Conservation (phyloP, 2,329 filamentous ascomycete species). For the Dactylellina cionopaga region DNA sequence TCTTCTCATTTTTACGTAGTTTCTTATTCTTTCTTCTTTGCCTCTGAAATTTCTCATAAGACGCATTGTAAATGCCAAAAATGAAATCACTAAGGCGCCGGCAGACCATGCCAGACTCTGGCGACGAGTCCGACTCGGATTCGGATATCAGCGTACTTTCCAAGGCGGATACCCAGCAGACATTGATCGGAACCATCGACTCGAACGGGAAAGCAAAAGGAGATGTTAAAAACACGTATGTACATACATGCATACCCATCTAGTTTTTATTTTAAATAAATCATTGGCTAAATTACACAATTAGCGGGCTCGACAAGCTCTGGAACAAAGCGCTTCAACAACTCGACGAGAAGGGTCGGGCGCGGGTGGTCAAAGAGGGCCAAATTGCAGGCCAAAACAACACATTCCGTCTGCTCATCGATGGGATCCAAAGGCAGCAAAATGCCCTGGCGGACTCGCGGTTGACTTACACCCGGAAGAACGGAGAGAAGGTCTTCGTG, state of each 20-base stretch:
- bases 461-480: conserved; percentile 20
- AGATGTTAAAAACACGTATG: conserved; percentile 22
- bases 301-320: conserved; percentile 29
- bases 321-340: conserved; percentile 15
- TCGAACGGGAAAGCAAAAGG: conserved; percentile 12
- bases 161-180: conserved; percentile 13
- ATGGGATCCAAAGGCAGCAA: conserved; percentile 32
- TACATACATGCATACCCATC: not conserved
- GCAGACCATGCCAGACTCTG: conserved; percentile 12
- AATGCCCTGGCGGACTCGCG: conserved; percentile 15
- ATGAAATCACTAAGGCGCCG: conserved; percentile 16
- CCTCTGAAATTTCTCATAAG: not conserved
- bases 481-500: conserved; percentile 25
- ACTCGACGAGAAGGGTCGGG: conserved; percentile 22
- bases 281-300: conserved; percentile 1
- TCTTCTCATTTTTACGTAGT: too few relatives aligned
- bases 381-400: conserved; percentile 28
- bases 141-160: conserved; percentile 19
- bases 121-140: conserved; percentile 28
- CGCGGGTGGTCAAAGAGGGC: conserved; percentile 19
- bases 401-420: conserved; percentile 35
- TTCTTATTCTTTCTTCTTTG: not conserved
- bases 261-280: not conserved
- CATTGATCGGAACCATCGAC: conserved; percentile 13
- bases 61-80: not conserved